phyloP scores from a whole-genome alignment of 768 basidiomycete genomes.

The Lyophyllum shimeji region DNA sequence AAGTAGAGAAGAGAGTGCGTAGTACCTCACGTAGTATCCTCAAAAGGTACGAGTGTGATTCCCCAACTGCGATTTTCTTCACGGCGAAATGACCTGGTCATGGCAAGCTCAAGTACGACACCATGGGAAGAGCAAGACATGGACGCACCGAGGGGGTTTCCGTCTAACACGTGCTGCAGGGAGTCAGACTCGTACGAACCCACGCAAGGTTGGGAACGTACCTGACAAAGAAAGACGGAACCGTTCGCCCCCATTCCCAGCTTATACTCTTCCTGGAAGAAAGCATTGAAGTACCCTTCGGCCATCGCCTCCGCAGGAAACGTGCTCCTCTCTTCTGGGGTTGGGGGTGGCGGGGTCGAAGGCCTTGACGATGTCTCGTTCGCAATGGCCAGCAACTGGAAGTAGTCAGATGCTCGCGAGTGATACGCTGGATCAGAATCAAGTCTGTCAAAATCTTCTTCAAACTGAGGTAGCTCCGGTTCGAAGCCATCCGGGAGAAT shows the following conservation, averaged over 20 bases:
- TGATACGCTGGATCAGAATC: conserved; percentile 42
- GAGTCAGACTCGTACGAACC: neutral
- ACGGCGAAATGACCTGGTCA: conserved; percentile 80
- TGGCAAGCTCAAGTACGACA: neutral
- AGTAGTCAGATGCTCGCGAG: conserved; percentile 73
- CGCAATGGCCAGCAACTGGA: conserved; percentile 70
- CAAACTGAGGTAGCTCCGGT: conserved; percentile 14
- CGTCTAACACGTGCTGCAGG: conserved; percentile 51
- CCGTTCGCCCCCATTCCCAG: conserved; percentile 97
- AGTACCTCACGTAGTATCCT: conserved; percentile 76
- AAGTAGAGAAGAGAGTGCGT: neutral
- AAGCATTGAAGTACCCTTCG: conserved; percentile 89
- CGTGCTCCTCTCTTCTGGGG: conserved; percentile 25
- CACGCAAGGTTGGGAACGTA: conserved; percentile 26
- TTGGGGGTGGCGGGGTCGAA: conserved; percentile 43
- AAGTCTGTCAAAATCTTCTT: conserved; percentile 27
- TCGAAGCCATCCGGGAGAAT: conserved; percentile 48
- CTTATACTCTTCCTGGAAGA: conserved; percentile 87
- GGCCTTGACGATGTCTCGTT: conserved; percentile 64
- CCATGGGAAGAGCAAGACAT: neutral
- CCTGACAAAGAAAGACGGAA: conserved; percentile 86
- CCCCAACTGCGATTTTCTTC: conserved; percentile 95
- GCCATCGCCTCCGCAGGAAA: conserved; percentile 79
- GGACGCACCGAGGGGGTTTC: conserved; percentile 71
- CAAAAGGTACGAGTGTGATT: conserved; percentile 83